These are phyloP conservation scores for Metschnikowia lachancei DNA, from an alignment of 805 yeast genomes.

Conservation along the genomic window DNA sequence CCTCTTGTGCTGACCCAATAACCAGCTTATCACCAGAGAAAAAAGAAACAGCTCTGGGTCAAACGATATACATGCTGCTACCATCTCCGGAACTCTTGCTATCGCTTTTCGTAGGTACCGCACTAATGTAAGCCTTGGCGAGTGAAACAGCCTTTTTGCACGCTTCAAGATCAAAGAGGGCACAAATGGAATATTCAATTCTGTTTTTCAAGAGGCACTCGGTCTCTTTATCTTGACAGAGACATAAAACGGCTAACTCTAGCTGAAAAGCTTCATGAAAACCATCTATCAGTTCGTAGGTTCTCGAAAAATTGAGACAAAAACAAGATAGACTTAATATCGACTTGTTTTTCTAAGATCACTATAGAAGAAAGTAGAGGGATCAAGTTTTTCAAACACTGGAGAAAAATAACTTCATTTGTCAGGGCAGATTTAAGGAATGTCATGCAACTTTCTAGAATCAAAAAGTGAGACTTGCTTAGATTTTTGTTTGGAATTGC, in stretches of 20 bases:
- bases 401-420: background rate
- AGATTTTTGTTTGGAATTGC: background rate
- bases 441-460: background rate
- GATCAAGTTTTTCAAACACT: conserved; percentile 2
- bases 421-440: background rate
- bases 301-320: conserved; percentile 12
- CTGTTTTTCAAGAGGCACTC: background rate
- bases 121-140: background rate
- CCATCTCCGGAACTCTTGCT: background rate
- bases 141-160: background rate
- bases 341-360: background rate
- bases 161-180: conserved; percentile 3
- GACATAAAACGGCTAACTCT: conserved; percentile 2
- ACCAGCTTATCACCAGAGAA: conserved; percentile 5
- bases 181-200: conserved; percentile 3
- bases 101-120: background rate
- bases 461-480: background rate
- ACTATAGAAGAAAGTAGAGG: conserved; percentile 2
- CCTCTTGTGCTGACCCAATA: background rate
- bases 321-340: conserved; percentile 6
- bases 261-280: conserved; percentile 1
- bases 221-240: background rate
- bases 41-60: background rate
- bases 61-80: background rate
- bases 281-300: conserved; percentile 1